Conservation (phyloP, 1,139 yeast genomes). For the Candida gigantensis region DNA sequence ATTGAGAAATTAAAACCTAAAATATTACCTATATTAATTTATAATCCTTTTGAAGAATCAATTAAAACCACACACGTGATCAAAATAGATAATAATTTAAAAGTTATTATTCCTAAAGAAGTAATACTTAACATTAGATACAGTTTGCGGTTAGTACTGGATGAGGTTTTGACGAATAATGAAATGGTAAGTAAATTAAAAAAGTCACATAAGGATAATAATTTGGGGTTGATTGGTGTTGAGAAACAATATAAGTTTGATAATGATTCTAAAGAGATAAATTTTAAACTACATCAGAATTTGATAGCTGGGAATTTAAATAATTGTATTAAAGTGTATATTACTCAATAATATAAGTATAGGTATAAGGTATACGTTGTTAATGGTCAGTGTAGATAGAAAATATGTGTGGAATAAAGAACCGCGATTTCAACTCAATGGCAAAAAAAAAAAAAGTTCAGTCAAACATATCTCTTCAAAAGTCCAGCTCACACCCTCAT, state of each 20-base stretch:
- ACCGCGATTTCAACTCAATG: no score
- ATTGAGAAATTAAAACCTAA: slow-evolving; percentile 6
- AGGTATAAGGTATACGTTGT: no score
- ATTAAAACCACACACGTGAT: no score
- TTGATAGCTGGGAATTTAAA: slow-evolving; percentile 13
- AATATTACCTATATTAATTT: slow-evolving; percentile 6
- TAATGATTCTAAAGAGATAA: slow-evolving; percentile 3
- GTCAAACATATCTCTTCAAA: neutral
- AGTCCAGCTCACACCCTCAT: no score
- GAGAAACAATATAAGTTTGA: neutral
- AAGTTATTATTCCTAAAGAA: slow-evolving; percentile 6
- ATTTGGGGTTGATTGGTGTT: slow-evolving; percentile 1
- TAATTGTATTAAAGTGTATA: slow-evolving; percentile 14
- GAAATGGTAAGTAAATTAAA: neutral
- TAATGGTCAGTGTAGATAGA: no score
- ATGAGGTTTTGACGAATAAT: slow-evolving; percentile 8
- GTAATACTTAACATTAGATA: slow-evolving; percentile 6
- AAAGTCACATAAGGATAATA: no score
- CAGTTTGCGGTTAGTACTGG: slow-evolving; percentile 6
- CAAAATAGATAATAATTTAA: slow-evolving; percentile 7
- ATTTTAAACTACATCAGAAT: slow-evolving; percentile 3
- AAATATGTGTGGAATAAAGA: no score
- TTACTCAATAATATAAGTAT: slow-evolving; percentile 5
- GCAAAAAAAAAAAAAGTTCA: slow-evolving; percentile 5
- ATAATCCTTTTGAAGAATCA: neutral